These are phyloP conservation scores for Xanthoconium separans DNA, from an alignment of 1,284 basidiomycete species.

Conservation along the genomic window DNA sequence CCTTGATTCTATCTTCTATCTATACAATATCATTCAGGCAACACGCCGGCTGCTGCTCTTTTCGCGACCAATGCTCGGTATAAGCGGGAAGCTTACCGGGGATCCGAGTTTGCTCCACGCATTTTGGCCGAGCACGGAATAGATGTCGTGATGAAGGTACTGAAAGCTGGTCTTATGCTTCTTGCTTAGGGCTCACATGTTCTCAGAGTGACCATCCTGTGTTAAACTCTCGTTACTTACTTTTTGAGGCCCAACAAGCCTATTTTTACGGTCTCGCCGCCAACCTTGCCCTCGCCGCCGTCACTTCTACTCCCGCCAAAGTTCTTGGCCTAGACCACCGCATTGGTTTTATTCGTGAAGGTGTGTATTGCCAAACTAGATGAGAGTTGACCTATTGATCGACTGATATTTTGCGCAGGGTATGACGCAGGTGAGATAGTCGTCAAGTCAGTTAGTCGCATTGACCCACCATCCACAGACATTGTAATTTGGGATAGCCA, in stretches of 20 bases:
- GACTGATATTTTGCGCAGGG: slow-evolving; percentile 31
- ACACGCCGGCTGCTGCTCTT: slow-evolving; percentile 68
- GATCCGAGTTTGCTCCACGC: slow-evolving; percentile 81
- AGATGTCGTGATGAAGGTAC: slow-evolving; percentile 76
- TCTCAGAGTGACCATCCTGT: slow-evolving; percentile 71
- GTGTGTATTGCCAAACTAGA: slow-evolving; percentile 30
- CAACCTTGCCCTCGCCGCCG: slow-evolving; percentile 65
- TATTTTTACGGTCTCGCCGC: slow-evolving; percentile 70
- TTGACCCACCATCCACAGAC: slow-evolving; percentile 33
- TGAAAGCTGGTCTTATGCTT: not conserved
- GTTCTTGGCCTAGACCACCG: slow-evolving; percentile 81
- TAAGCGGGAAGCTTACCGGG: slow-evolving; percentile 85
- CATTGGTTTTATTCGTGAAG: slow-evolving; percentile 70
- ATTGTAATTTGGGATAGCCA: slow-evolving; percentile 74
- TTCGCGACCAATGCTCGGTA: slow-evolving; percentile 72
- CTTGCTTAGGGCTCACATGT: slow-evolving; percentile 1
- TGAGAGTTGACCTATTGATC: slow-evolving; percentile 20
- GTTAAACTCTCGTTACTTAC: slow-evolving; percentile 74
- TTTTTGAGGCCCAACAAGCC: slow-evolving; percentile 87
- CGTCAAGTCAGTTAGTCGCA: not conserved
- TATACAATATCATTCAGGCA: slow-evolving; percentile 28
- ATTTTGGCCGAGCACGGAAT: slow-evolving; percentile 77
- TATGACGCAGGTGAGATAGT: slow-evolving; percentile 44
- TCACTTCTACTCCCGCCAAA: slow-evolving; percentile 78
- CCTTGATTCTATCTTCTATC: not conserved